These are phyloP conservation scores for Cronartium quercuum DNA, from an alignment of 1,284 basidiomycete species.

Conservation along the genomic window DNA sequence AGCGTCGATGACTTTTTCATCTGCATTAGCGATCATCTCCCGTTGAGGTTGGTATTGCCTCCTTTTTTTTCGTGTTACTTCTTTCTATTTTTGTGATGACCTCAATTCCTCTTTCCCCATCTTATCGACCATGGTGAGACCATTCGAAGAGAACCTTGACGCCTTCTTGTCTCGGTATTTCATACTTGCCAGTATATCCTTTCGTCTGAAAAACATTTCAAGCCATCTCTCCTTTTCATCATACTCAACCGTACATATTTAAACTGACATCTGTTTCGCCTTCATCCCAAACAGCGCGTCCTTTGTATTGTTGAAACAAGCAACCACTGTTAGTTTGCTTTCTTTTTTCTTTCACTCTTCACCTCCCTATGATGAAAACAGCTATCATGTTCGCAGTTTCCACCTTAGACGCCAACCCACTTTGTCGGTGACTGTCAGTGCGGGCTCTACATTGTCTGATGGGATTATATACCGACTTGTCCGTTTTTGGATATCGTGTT, in stretches of 20 bases:
- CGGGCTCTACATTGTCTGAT: conserved; percentile 33
- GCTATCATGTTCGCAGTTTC: conserved; percentile 36
- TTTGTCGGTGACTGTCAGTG: conserved; percentile 1
- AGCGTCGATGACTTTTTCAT: too few relatives aligned
- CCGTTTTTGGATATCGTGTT: background rate
- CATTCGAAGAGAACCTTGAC: conserved; percentile 32
- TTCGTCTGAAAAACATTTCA: conserved; percentile 10
- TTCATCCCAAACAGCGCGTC: background rate
- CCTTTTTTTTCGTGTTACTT: too few relatives aligned
- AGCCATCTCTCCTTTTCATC: background rate
- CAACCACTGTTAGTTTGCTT: background rate
- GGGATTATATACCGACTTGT: background rate
- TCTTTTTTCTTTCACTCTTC: background rate
- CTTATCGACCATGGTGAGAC: conserved; percentile 36
- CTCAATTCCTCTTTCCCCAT: conserved; percentile 33
- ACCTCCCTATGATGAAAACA: conserved; percentile 11
- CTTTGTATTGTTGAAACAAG: too few relatives aligned
- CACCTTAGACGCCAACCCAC: conserved; percentile 15
- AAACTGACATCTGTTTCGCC: background rate
- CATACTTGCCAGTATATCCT: conserved; percentile 39
- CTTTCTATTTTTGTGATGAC: conserved; percentile 21
- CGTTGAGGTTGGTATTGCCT: too few relatives aligned
- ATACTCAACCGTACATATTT: background rate
- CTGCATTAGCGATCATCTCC: too few relatives aligned
- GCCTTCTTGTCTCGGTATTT: conserved; percentile 37